A percentile compares a stretch with the other conserved stretches of the same genome.
Evolutionary conservation across 1,284 basidiomycete genomes (phyloP).

Genomic region (Takashimella tepidaria): DNA sequence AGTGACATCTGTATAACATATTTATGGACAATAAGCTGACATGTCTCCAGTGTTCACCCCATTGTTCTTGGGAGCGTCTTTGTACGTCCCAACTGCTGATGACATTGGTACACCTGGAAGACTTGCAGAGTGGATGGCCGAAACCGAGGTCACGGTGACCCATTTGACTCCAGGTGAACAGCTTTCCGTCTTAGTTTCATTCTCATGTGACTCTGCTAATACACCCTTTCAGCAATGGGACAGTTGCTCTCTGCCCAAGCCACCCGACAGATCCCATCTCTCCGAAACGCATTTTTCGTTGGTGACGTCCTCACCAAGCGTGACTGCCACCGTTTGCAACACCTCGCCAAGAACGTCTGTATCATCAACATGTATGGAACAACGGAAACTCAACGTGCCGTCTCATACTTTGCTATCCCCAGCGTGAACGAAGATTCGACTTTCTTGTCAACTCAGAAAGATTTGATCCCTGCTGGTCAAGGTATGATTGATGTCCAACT

Average conservation of each 20-base stretch:
- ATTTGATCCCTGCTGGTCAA: conserved; percentile 95
- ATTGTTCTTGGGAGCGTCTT: conserved; percentile 90
- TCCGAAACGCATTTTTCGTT: conserved; percentile 94
- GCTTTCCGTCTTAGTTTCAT: not conserved
- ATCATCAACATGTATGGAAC: conserved; percentile 99
- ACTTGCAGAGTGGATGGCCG: conserved; percentile 98
- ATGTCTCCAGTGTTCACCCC: conserved; percentile 98
- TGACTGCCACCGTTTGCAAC: conserved; percentile 91
- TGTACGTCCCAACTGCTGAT: conserved; percentile 94
- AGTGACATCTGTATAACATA: no score
- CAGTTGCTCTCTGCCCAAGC: conserved; percentile 96
- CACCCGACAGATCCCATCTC: conserved; percentile 76
- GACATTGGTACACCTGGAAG: conserved; percentile 97
- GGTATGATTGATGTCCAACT: conserved; percentile 99
- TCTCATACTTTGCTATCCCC: conserved; percentile 94
- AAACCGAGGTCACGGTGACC: conserved; percentile 81
- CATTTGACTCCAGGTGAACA: conserved; percentile 73
- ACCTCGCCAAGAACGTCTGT: conserved; percentile 82
- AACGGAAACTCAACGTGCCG: conserved; percentile 97
- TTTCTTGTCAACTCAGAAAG: conserved; percentile 92
- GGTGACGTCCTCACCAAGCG: conserved; percentile 99
- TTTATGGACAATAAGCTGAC: no score
- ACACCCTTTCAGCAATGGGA: conserved; percentile 70
- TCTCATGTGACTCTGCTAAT: not conserved
- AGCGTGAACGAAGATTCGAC: conserved; percentile 76